Conservation (phyloP, 805 yeast genomes). For the Saccharomycopsis olivae region DNA sequence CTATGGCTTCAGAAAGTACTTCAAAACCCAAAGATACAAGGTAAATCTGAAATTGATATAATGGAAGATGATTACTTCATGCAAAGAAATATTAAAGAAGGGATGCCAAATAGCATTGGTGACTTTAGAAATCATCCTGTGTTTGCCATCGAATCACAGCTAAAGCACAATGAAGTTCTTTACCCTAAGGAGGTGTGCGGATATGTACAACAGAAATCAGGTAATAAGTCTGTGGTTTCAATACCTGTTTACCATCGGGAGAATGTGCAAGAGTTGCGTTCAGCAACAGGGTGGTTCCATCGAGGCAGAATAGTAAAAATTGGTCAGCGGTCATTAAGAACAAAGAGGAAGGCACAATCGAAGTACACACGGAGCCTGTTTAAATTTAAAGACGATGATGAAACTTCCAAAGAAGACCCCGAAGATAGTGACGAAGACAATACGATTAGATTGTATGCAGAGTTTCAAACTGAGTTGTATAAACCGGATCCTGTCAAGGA, state of each 20-base stretch:
- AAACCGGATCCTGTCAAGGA: slow-evolving; percentile 54
- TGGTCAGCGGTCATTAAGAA: slow-evolving; percentile 58
- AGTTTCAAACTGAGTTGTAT: slow-evolving; percentile 64
- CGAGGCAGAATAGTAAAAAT: slow-evolving; percentile 63
- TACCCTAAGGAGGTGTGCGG: slow-evolving; percentile 68
- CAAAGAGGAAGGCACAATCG: slow-evolving; percentile 26
- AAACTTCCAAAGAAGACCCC: slow-evolving; percentile 26
- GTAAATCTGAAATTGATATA: slow-evolving; percentile 31
- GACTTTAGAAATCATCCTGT: slow-evolving; percentile 84
- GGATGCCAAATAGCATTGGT: slow-evolving; percentile 74
- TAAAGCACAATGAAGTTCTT: slow-evolving; percentile 62
- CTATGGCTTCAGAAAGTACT: slow-evolving; percentile 50
- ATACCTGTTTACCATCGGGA: slow-evolving; percentile 59
- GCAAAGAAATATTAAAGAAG: slow-evolving; percentile 59
- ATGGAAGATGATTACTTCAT: slow-evolving; percentile 53
- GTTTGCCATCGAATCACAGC: slow-evolving; percentile 68
- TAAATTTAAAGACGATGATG: slow-evolving; percentile 12
- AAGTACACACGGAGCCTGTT: slow-evolving; percentile 18
- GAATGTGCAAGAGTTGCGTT: slow-evolving; percentile 51
- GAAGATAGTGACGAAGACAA: slow-evolving; percentile 34
- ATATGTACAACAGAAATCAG: slow-evolving; percentile 39
- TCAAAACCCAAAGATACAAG: slow-evolving; percentile 18
- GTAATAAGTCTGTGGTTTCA: slow-evolving; percentile 25
- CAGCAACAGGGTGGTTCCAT: slow-evolving; percentile 82
- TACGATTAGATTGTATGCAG: slow-evolving; percentile 64